Base-by-base conservation (phyloP, 306 rosid species). In the Albizia julibrissin region DNA sequence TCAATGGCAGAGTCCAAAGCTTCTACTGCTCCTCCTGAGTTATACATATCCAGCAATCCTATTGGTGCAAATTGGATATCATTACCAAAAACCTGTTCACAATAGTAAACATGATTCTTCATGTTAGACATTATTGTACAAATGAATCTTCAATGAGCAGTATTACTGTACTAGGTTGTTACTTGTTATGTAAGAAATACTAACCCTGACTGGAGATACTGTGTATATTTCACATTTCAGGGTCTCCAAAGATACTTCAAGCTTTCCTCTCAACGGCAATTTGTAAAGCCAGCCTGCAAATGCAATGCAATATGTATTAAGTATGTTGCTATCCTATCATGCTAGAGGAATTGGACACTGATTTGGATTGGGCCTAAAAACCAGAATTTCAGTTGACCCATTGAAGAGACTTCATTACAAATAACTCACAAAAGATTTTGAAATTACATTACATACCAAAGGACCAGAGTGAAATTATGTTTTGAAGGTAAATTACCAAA, bases 11-110 rank as follows among this genome's bases (percentile, higher is more conserved):
- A 84, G 37, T 84, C 75, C 68, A 90, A 13, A 6, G 87, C 81
- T 75, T 93, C 94, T 7, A 90, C 76, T n/a, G 93, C 96, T 78
- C 96, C 96, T 80, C 97, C 97, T 50, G 93, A 90, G 84, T 91
- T 93, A 87, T 86, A 93, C 95, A 90, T 88, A 83, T 89, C 91
- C 69, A 93, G 89, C 83, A 80, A 82, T 62, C 97, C 95, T 74
- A 93, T 73, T 44, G 97, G 91, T 43, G 95, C 86, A 78, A 91
- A 86, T 34, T 62, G 80, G 33, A 86, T 62, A 15, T 58, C 89
- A 27, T 86, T 46, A 72, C 86, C 82, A 54, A 85, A 87, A 49
- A 81, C 89, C 97, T 92, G 86, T 72, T 77, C 71, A 71, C 21
- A 69, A 2, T 29, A 56, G 24, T 19, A 24, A 8, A 73, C 77